Base-by-base conservation (phyloP, 106 monocot species). In the Vanilla planifolia region DNA sequence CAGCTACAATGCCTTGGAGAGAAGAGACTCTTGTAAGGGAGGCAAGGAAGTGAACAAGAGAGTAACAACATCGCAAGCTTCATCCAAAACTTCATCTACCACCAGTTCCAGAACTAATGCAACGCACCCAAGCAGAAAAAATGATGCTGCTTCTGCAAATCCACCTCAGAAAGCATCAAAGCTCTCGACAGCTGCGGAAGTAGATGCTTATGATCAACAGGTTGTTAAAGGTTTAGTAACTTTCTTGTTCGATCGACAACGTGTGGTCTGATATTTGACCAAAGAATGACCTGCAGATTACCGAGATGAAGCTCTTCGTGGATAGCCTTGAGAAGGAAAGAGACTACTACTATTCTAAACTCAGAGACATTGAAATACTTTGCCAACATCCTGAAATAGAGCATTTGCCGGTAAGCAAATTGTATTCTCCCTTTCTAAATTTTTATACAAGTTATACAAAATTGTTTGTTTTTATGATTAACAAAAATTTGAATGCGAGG, bases 311-410 rank as follows among this genome's bases (percentile, higher is more conserved):
- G 76, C 70, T 95, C 30, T 73, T 76, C 23, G 80, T 95, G 5
- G 95, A 95, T 41, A 84, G 83, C 37, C 83, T 90, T 19, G 95
- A 95, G 83, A 95, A 95, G 67, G 95, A 95, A 67, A 82, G 95
- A 27, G 95, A 95, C 66, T 95, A 89, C 62, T 95, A 95, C 66
- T 95, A 83, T 48, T 51, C 75, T 29, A 95, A 95, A 68, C 62
- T 95, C 50, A 71, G 95, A 65, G 95, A 95, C 26, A 76, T 95
- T 60, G 95, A 95, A 55, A 78, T 95, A 0, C 60, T 95, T 42
- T 95, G 89, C 69, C 95, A 86, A 55, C 78, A 51, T 11, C 86
- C 89, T 43, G 83, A 86, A 26, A 50, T 95, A 6, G 78, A 89
- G 58, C 67, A 84, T 14, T 68, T 80, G 25, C 66, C 86, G 19